Evolutionary conservation across 306 rosid genomes (phyloP), one percentile per base, ranked within the genome.

Genomic region (Malus asiatica): DNA sequence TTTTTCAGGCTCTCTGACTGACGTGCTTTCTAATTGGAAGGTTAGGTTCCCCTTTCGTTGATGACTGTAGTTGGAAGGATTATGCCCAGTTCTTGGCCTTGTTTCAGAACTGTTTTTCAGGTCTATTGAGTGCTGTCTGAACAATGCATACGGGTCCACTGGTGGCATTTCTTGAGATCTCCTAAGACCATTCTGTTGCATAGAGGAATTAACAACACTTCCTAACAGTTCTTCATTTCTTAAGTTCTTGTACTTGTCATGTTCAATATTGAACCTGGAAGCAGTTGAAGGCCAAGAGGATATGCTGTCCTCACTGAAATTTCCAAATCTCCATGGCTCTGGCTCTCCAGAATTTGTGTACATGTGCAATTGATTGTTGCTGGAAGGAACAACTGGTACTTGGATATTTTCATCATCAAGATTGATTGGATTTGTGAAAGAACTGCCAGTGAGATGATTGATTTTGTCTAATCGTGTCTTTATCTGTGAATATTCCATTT

Each of bases 241-340:
- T 53, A 79, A 82, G 85, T 72, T 86, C 71, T 76, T 72, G 29
- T 38, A 65, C 67, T 67, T 62, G 57, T 57, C 76, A 58, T 82
- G 88, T 73, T 52, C 84, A 58, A 71, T 68, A 44, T 42, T 71
- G 59, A 78, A 72, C 73, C 46, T 70, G 71, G 88, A 72, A 79
- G 71, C 79, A 58, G 73, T 80, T 72, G 88, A 85, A 70, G 78
- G 84, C 86, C 86, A 84, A 70, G 88, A 82, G 53, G 86, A 78
- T 58, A 65, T 79, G 84, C 84, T 82, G 70, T 84, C 91, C 60
- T 82, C 87, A 76, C 91, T 84, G 45, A 82, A 74, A 75, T 81
- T 73, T 84, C 84, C 90, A 72, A 27, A 82, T 77, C 86, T 80
- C 57, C 80, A 61, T 67, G 74, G 64, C 60, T 77, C 80, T 23